Base-by-base conservation (phyloP, 345 rosid genomes). In the Hevea brasiliensis region DNA sequence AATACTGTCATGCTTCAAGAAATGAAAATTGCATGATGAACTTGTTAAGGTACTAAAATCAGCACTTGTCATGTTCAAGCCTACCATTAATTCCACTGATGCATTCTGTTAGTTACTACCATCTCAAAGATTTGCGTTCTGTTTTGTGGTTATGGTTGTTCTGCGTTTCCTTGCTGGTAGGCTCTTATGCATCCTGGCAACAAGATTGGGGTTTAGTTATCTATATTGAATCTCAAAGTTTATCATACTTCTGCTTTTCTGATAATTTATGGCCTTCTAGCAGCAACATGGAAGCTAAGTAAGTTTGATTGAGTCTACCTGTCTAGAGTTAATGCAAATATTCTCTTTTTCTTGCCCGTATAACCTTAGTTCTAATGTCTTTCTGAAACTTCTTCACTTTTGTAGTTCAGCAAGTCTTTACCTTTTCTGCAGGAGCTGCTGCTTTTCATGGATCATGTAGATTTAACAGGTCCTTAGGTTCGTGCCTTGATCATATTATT, bases 401-500 rank as follows among this genome's bases (percentile, higher is more conserved):
- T 48, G 67, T 32, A 63, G 20, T 20, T 21, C 54, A 8, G 1
- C 17, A 23, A 65, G 44, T 21, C 50, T 60, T 32, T 37, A 42
- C 70, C 66, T 62, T 26, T 14, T 54, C 48, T 45, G 70, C 76
- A 88, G 94, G 89, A 74, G 81, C 81, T 17, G 90, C 81, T 73
- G 41, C 26, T 73, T 20, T 72, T 42, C 63, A 73, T 66, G 90
- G 89, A 72, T 44, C 67, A 14, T 68, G 82, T 88, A 76, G 74
- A 56, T 74, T 70, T 63, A 40, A 53, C 24, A 81, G 75, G 61
- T 83, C 86, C n/a, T 67, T 84, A 1, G 79, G 80, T 59, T 81
- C 88, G 15, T 85, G 77, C 66, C 78, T 81, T 73, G 96, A 92
- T 73, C 70, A 76, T 79, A 84, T 92, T 80, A 90, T 94, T 79